phyloP scores from a whole-genome alignment of 352 stramenopile genomes.

The Pythium sp. region DNA sequence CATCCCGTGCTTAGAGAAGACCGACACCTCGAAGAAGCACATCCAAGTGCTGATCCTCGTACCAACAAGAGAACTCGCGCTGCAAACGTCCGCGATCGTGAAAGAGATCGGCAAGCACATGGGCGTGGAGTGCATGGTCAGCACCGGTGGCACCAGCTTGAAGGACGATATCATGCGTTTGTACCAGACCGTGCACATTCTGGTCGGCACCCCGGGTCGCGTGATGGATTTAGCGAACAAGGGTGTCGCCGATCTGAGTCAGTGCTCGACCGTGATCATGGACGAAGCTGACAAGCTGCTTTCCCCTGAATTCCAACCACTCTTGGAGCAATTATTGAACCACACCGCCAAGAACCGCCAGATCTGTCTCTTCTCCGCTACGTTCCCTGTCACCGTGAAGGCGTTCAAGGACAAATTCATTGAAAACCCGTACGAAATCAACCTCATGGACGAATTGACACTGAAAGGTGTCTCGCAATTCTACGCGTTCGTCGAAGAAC shows the following conservation, averaged over 20 bases:
- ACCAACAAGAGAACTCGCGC: slow-evolving; percentile 97
- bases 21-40: slow-evolving; percentile 94
- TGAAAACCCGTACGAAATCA: slow-evolving; percentile 98
- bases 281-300: slow-evolving; percentile 99
- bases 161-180: slow-evolving; percentile 99
- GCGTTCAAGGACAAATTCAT: slow-evolving; percentile 99
- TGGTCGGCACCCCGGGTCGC: slow-evolving; percentile 97
- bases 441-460: slow-evolving; percentile 99
- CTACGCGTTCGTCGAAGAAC: slow-evolving; percentile 99
- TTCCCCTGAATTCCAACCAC: slow-evolving; percentile 97
- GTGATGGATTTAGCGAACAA: slow-evolving; percentile 99
- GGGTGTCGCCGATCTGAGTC: slow-evolving; percentile 95
- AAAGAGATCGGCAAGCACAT: slow-evolving; percentile 99
- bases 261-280: slow-evolving; percentile 98
- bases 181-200: slow-evolving; percentile 99
- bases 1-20: slow-evolving; percentile 99
- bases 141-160: slow-evolving; percentile 97
- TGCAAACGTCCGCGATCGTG: slow-evolving; percentile 98
- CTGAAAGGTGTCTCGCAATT: slow-evolving; percentile 99
- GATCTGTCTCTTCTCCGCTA: slow-evolving; percentile 99
- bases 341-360: slow-evolving; percentile 92
- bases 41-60: slow-evolving; percentile 99
- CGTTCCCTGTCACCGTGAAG: slow-evolving; percentile 99
- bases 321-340: slow-evolving; percentile 98
- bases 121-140: slow-evolving; percentile 97